Conservation (phyloP, 2,329 filamentous ascomycete genomes). For the Apiospora aurea region DNA sequence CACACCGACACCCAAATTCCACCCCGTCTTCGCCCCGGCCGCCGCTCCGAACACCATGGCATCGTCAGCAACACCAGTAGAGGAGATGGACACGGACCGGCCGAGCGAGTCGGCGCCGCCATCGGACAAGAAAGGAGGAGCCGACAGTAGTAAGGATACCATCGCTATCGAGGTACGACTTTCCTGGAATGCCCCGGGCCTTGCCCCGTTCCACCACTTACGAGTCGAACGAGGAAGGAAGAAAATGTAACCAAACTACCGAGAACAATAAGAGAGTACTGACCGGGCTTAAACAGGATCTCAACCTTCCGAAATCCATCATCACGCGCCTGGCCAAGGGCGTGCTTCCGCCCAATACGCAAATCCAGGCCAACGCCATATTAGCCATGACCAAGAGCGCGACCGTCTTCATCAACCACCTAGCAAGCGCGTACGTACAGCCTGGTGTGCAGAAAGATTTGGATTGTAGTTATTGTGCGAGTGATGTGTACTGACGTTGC, state of each 20-base stretch:
- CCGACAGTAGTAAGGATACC: constrained; percentile 47
- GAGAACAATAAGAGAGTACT: background rate
- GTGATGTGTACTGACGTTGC: background rate
- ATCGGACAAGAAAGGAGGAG: constrained; percentile 45
- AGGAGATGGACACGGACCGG: constrained; percentile 47
- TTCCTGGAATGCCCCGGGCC: background rate
- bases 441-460: background rate
- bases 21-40: constrained; percentile 29
- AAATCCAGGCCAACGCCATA: constrained; percentile 83
- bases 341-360: constrained; percentile 79
- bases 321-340: constrained; percentile 82
- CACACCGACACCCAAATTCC: constrained; percentile 32
- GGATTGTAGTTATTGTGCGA: background rate
- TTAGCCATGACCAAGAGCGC: constrained; percentile 82
- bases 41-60: constrained; percentile 33
- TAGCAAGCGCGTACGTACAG: constrained; percentile 72
- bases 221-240: background rate
- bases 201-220: background rate
- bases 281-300: constrained; percentile 59
- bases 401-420: constrained; percentile 83
- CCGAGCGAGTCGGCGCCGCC: constrained; percentile 34
- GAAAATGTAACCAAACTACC: background rate
- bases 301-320: constrained; percentile 81
- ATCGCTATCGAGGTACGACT: constrained; percentile 60
- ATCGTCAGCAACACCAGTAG: constrained; percentile 35